A percentile compares a stretch with the other conserved stretches of the same genome.
phyloP scores from a whole-genome alignment of 2,329 filamentous ascomycete species.

The Zymoseptoria passerinii region DNA sequence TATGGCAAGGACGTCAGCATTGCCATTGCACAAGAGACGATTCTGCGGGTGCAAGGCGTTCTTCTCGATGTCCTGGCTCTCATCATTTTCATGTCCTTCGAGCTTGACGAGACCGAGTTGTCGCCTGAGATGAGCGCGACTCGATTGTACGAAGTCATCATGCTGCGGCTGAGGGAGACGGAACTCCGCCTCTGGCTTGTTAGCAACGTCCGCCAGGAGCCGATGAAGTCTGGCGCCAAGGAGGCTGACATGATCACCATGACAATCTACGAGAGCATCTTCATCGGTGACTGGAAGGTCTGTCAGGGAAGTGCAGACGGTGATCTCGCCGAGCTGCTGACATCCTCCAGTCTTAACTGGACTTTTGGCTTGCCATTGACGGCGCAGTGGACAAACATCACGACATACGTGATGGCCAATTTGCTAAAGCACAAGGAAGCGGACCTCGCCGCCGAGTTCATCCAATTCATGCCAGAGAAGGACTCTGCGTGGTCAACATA shows the following conservation, averaged over 20 bases:
- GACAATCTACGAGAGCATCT: constrained; percentile 34
- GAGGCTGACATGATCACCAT: constrained; percentile 10
- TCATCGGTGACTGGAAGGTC: constrained; percentile 35
- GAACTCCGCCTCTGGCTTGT: constrained; percentile 66
- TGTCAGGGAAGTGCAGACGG: constrained; percentile 11
- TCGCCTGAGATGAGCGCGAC: constrained; percentile 54
- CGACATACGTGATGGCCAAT: constrained; percentile 34
- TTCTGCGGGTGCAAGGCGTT: constrained; percentile 62
- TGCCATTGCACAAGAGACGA: constrained; percentile 68
- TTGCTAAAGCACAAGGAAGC: constrained; percentile 37
- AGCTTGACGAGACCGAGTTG: constrained; percentile 65
- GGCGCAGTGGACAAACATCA: constrained; percentile 33
- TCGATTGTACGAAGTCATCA: constrained; percentile 59
- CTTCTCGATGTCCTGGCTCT: constrained; percentile 77
- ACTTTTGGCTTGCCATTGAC: constrained; percentile 33
- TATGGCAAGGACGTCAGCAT: constrained; percentile 71
- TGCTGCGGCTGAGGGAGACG: constrained; percentile 62
- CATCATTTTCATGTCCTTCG: constrained; percentile 76
- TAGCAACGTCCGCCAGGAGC: constrained; percentile 36
- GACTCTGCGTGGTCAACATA: constrained; percentile 55
- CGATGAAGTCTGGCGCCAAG: constrained; percentile 18
- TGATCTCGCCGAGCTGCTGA: constrained; percentile 30
- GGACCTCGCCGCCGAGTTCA: constrained; percentile 52
- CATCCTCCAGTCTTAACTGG: constrained; percentile 42
- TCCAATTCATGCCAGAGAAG: constrained; percentile 52